A percentile compares a stretch with the other conserved stretches of the same genome.
phyloP scores from a whole-genome alignment of 2,329 filamentous ascomycete species.

The Sclerotinia sclerotiorum region DNA sequence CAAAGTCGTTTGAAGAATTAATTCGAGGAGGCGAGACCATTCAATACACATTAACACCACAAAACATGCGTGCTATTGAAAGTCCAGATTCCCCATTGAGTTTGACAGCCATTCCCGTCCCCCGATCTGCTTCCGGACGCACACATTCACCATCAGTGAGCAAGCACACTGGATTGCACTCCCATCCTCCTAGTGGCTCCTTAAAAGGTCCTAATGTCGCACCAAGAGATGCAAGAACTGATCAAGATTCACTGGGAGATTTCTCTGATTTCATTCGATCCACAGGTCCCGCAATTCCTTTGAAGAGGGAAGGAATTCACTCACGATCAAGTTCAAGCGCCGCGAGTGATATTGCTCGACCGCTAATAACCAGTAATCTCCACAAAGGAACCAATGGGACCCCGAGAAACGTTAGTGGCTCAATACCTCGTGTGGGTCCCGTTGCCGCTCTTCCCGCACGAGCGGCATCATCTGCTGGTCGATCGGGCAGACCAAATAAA shows the following conservation, averaged over 20 bases:
- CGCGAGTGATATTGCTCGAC: neutral
- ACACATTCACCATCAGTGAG: conserved; percentile 36
- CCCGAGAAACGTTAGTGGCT: conserved; percentile 35
- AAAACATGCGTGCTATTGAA: conserved; percentile 74
- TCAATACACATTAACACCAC: conserved; percentile 77
- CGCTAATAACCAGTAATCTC: conserved; percentile 15
- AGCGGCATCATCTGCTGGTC: conserved; percentile 43
- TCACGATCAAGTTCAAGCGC: conserved; percentile 33
- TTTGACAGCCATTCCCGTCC: conserved; percentile 28
- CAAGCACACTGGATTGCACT: conserved; percentile 32
- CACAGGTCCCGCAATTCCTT: conserved; percentile 57
- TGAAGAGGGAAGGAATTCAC: conserved; percentile 28
- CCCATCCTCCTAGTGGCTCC: conserved; percentile 26
- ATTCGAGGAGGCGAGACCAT: conserved; percentile 82
- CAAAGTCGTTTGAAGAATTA: conserved; percentile 72
- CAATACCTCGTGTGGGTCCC: conserved; percentile 27
- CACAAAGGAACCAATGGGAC: conserved; percentile 39
- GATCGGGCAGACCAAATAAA: conserved; percentile 51
- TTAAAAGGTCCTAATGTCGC: conserved; percentile 29
- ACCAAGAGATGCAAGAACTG: conserved; percentile 72
- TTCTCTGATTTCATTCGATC: conserved; percentile 80
- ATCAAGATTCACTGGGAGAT: conserved; percentile 71
- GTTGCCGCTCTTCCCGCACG: conserved; percentile 32
- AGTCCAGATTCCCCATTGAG: conserved; percentile 49
- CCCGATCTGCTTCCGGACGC: conserved; percentile 31